Percentiles rank a stretch among this genome's conserved stretches.
phyloP scores from a whole-genome alignment of 306 rosid species.

The Inga leiocalycina region DNA sequence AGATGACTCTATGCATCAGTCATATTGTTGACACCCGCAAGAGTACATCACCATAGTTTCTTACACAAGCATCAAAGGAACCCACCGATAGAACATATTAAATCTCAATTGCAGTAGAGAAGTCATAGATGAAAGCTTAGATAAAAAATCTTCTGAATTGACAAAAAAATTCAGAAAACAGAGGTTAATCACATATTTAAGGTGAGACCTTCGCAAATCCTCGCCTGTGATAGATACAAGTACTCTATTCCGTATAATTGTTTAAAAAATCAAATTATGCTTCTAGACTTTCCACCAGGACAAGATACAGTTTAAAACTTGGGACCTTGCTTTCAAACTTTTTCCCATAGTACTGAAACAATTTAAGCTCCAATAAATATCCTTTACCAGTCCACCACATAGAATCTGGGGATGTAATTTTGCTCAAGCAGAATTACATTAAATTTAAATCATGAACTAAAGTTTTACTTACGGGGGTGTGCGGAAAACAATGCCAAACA shows the following conservation, averaged over 20 bases:
- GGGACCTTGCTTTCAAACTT: neutral
- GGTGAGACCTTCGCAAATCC: too few species aligned
- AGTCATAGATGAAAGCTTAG: too few species aligned
- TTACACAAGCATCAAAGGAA: neutral
- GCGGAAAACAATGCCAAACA: conserved; percentile 91
- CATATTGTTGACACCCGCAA: neutral
- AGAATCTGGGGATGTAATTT: neutral
- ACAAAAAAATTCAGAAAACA: too few species aligned
- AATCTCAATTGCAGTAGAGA: too few species aligned
- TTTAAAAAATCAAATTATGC: too few species aligned
- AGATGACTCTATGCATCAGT: neutral
- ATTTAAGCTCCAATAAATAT: neutral
- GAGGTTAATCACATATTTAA: too few species aligned
- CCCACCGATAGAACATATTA: neutral
- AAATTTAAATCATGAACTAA: conserved; percentile 17
- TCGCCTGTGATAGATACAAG: too few species aligned
- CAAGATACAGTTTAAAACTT: neutral
- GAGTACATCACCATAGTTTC: neutral
- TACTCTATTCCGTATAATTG: too few species aligned
- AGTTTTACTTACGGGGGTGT: conserved; percentile 83
- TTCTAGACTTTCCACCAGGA: too few species aligned
- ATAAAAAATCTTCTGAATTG: too few species aligned
- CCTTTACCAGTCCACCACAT: neutral
- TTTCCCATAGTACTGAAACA: neutral
- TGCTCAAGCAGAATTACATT: neutral